Percentiles rank a stretch among this genome's conserved stretches.
Evolutionary conservation across 768 basidiomycete genomes (phyloP).

Genomic region (Tylopilus sp.): DNA sequence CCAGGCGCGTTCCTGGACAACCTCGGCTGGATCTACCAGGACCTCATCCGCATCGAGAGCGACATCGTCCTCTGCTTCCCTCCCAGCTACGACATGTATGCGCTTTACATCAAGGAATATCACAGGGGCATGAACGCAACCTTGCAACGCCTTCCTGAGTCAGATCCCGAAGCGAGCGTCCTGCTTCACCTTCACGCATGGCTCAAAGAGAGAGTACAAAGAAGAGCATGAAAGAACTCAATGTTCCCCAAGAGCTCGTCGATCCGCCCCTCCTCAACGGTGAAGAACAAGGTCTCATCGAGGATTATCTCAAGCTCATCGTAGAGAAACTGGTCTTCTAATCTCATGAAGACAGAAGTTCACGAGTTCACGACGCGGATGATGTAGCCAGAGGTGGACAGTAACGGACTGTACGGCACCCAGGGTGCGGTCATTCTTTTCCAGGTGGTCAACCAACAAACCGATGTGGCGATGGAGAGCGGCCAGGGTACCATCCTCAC

Average conservation of each 20-base stretch:
- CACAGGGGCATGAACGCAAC: conserved; percentile 80
- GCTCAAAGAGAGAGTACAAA: conserved; percentile 96
- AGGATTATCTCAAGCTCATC: conserved; percentile 92
- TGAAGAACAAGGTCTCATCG: conserved; percentile 89
- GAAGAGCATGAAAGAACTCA: conserved; percentile 91
- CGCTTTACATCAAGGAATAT: conserved; percentile 81
- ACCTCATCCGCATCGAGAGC: conserved; percentile 87
- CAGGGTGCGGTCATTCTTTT: conserved; percentile 94
- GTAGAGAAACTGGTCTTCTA: conserved; percentile 92
- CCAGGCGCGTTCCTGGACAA: conserved; percentile 72
- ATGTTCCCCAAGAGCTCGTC: conserved; percentile 73
- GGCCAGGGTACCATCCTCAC: conserved; percentile 92
- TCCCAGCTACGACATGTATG: conserved; percentile 84
- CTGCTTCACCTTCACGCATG: conserved; percentile 86
- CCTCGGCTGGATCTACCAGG: conserved; percentile 90
- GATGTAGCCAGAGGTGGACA: conserved; percentile 84
- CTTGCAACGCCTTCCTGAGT: conserved; percentile 63
- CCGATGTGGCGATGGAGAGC: conserved; percentile 92
- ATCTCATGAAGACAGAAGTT: conserved; percentile 89
- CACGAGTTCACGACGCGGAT: conserved; percentile 79
- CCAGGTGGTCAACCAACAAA: conserved; percentile 97
- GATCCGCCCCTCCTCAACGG: conserved; percentile 93
- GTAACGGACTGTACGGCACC: conserved; percentile 85
- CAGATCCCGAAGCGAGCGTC: conserved; percentile 84
- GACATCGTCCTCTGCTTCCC: conserved; percentile 92